Evolutionary conservation across 2,329 filamentous ascomycete genomes (phyloP).

Genomic region (Pseudogymnoascus sp.): DNA sequence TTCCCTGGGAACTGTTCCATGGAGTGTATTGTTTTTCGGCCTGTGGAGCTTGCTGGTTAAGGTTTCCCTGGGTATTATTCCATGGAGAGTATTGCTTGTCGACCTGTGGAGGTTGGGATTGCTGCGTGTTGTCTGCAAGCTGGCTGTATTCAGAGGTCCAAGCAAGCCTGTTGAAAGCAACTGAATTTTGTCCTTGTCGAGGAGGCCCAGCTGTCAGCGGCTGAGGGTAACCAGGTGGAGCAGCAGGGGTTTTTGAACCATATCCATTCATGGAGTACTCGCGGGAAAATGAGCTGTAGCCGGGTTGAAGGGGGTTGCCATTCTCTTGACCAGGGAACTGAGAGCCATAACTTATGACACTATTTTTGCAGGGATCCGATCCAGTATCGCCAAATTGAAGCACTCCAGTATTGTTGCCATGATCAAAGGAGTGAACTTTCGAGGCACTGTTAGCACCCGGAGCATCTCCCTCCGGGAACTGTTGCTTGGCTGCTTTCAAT

Average conservation of each 20-base stretch:
- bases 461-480: neutral
- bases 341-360: neutral
- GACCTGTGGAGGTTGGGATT: neutral
- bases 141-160: neutral
- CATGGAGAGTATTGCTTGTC: neutral
- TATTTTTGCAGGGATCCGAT: neutral
- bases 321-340: neutral
- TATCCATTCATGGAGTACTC: constrained; percentile 1
- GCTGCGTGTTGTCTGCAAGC: neutral
- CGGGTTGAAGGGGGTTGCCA: neutral
- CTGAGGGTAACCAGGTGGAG: constrained; percentile 22
- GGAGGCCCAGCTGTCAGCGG: constrained; percentile 30
- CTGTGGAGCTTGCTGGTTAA: neutral
- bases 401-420: neutral
- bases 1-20: constrained; percentile 1
- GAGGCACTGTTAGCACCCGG: neutral
- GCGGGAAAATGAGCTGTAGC: neutral
- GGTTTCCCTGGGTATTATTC: constrained; percentile 8
- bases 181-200: constrained; percentile 22
- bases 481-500: constrained; percentile 15
- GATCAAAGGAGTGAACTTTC: neutral
- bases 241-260: neutral
- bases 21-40: neutral
- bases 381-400: neutral
- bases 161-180: constrained; percentile 11